A percentile compares a stretch with the other conserved stretches of the same genome.
Evolutionary conservation across 768 basidiomycete species (phyloP).

Genomic region (Lenzites betulinus): DNA sequence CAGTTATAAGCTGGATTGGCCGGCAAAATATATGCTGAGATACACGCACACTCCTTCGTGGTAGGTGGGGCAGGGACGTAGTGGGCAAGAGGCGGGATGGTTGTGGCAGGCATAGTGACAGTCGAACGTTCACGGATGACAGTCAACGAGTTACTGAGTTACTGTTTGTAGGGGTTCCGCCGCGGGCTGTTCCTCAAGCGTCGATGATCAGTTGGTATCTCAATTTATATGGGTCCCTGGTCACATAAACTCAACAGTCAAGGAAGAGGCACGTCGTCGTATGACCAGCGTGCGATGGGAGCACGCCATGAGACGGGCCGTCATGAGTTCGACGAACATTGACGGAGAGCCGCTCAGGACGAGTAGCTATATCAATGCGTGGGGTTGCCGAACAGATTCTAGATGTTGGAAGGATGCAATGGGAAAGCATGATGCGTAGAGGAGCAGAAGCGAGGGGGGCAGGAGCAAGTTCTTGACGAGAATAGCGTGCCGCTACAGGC

Average conservation of each 20-base stretch:
- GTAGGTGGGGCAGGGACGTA: slow-evolving; percentile 30
- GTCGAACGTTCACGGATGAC: no score
- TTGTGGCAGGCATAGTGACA: slow-evolving; percentile 18
- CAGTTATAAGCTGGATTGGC: background rate
- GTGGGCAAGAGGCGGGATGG: slow-evolving; percentile 20
- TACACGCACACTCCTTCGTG: slow-evolving; percentile 21
- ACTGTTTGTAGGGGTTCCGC: no score
- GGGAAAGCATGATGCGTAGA: background rate
- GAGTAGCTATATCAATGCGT: background rate
- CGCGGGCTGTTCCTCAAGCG: no score
- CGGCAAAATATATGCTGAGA: background rate
- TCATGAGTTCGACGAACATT: background rate
- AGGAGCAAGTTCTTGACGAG: no score
- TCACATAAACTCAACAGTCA: background rate
- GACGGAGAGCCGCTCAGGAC: background rate
- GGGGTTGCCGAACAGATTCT: background rate
- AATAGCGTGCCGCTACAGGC: no score
- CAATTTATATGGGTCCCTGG: background rate
- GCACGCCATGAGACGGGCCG: background rate
- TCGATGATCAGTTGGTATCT: no score
- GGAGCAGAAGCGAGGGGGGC: background rate
- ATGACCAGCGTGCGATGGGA: background rate
- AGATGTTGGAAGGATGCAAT: background rate
- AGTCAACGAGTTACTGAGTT: background rate
- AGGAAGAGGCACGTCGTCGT: background rate